Percentiles rank a stretch among this genome's conserved stretches.
Conservation (phyloP, 2,329 filamentous ascomycete species). For the Elsinoe ampelina region DNA sequence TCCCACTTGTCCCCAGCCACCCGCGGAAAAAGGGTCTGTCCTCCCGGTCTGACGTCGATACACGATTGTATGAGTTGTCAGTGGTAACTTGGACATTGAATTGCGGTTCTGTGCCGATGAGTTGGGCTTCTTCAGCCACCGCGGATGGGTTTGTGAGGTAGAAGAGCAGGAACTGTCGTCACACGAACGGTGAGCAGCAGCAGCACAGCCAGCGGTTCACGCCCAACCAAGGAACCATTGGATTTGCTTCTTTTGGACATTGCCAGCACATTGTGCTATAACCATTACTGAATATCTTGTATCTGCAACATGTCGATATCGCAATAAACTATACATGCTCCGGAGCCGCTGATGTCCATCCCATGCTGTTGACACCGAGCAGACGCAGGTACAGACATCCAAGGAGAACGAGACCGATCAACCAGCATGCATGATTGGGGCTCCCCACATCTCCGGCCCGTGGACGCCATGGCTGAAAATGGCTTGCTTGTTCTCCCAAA, state of each 20-base stretch:
- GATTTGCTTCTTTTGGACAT: not conserved
- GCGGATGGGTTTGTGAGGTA: not conserved
- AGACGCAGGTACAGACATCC: conserved; percentile 2
- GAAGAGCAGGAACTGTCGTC: not conserved
- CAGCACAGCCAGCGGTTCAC: not conserved
- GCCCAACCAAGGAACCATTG: not conserved
- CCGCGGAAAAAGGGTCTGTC: not conserved
- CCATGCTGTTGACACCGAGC: not conserved
- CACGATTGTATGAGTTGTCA: not conserved
- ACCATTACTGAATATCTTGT: too few relatives aligned
- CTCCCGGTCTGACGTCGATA: conserved; percentile 2
- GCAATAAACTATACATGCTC: too few relatives aligned
- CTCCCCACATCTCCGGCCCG: not conserved
- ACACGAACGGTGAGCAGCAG: not conserved
- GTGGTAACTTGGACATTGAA: not conserved
- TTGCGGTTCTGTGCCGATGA: not conserved
- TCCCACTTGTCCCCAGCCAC: conserved; percentile 9
- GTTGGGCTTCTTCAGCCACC: not conserved
- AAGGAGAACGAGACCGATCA: not conserved
- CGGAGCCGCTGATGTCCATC: not conserved
- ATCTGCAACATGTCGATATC: too few relatives aligned
- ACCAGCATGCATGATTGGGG: not conserved
- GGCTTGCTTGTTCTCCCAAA: not conserved
- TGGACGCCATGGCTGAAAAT: not conserved
- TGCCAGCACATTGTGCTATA: not conserved